A percentile compares a stretch with the other conserved stretches of the same genome.
Conservation (phyloP, 805 yeast species). For the Komagataella ulmi region DNA sequence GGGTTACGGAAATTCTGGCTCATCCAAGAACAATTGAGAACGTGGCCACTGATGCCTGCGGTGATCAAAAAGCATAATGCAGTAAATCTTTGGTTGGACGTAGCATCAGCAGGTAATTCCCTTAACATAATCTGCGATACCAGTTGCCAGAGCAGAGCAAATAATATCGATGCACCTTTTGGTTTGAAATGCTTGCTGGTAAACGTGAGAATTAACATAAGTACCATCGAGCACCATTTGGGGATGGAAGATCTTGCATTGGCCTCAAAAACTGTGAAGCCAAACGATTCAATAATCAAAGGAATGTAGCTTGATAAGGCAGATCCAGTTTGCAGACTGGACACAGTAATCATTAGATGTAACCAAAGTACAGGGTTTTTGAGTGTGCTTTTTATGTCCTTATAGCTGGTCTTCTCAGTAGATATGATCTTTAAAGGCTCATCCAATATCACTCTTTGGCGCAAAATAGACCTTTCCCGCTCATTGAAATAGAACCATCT, state of each 20-base stretch:
- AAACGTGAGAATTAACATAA: slow-evolving; percentile 1
- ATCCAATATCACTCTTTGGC: background rate
- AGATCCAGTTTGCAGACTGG: background rate
- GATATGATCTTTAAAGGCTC: background rate
- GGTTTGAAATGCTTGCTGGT: slow-evolving; percentile 3
- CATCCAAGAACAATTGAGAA: slow-evolving; percentile 7
- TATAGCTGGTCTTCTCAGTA: background rate
- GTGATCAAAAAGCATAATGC: background rate
- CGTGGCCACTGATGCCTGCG: slow-evolving; percentile 2
- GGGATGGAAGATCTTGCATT: slow-evolving; percentile 7
- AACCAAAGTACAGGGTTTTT: background rate
- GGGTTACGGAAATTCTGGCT: slow-evolving; percentile 6
- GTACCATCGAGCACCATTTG: slow-evolving; percentile 1
- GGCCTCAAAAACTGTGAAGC: slow-evolving; percentile 5
- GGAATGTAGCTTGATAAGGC: slow-evolving; percentile 3
- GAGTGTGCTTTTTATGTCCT: background rate
- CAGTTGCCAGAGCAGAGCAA: slow-evolving; percentile 4
- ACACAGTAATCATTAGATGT: background rate
- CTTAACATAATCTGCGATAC: slow-evolving; percentile 3
- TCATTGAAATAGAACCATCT: background rate
- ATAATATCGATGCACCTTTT: slow-evolving; percentile 1
- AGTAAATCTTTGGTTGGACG: background rate
- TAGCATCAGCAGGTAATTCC: background rate
- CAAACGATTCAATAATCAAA: slow-evolving; percentile 5
- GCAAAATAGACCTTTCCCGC: background rate